A percentile compares a stretch with the other conserved stretches of the same genome.
Evolutionary conservation across 2,329 filamentous ascomycete genomes (phyloP).

Genomic region (Cladophialophora chaetospira): DNA sequence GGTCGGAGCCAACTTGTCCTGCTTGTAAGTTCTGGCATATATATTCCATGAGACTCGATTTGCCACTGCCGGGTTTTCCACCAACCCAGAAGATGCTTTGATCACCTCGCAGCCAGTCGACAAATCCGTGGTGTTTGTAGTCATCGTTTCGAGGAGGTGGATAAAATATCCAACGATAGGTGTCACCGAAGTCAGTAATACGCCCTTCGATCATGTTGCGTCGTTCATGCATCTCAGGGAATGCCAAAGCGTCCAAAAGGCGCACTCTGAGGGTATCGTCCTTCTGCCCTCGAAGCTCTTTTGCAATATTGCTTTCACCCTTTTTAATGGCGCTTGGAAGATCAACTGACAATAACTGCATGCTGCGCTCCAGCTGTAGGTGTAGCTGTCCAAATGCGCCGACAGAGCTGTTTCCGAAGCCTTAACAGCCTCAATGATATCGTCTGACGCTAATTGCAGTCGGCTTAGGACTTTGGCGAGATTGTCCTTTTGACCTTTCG

Average conservation of each 20-base stretch:
- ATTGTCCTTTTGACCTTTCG: slow-evolving; percentile 7
- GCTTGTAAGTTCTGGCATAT: slow-evolving; percentile 13
- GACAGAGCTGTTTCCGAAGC: slow-evolving; percentile 1
- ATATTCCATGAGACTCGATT: slow-evolving; percentile 32
- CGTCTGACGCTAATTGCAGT: neutral
- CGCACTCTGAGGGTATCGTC: neutral
- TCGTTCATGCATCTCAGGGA: slow-evolving; percentile 19
- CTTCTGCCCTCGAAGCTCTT: neutral
- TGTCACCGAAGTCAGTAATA: slow-evolving; percentile 11
- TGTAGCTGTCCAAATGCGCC: neutral
- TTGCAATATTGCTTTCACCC: too few relatives aligned
- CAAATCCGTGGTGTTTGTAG: neutral
- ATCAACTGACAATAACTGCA: too few relatives aligned
- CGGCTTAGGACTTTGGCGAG: neutral
- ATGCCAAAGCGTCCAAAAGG: slow-evolving; percentile 15
- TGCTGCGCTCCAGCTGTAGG: too few relatives aligned
- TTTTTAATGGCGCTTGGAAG: too few relatives aligned
- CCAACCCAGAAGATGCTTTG: slow-evolving; percentile 29
- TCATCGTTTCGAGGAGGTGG: neutral
- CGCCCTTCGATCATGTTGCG: slow-evolving; percentile 19
- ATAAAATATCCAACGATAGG: slow-evolving; percentile 16
- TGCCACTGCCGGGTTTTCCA: slow-evolving; percentile 34
- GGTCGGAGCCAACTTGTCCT: neutral
- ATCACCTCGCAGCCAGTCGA: slow-evolving; percentile 9
- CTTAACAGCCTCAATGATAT: neutral